phyloP scores from a whole-genome alignment of 768 basidiomycete species.

The Candolleomyces efflorescens region DNA sequence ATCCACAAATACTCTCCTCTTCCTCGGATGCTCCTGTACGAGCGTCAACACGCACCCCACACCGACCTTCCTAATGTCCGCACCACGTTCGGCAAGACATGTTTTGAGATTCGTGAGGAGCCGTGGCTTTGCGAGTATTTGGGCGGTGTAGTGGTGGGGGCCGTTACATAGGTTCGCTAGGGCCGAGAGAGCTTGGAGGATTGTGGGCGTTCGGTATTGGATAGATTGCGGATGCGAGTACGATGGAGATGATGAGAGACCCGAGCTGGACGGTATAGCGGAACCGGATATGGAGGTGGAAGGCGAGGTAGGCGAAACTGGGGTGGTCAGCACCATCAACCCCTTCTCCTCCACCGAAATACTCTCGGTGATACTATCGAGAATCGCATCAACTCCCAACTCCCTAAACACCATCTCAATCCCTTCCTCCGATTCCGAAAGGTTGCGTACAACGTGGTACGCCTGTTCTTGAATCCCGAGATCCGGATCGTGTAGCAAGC shows the following conservation, averaged over 20 bases:
- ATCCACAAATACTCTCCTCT: conserved; percentile 29
- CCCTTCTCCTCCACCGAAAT: neutral
- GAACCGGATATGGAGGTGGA: conserved; percentile 47
- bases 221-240: neutral
- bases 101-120: conserved; percentile 50
- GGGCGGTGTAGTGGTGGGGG: conserved; percentile 40
- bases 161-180: conserved; percentile 72
- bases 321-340: neutral
- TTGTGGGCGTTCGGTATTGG: conserved; percentile 5
- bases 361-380: conserved; percentile 36
- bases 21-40: conserved; percentile 35
- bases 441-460: conserved; percentile 59
- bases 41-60: conserved; percentile 58
- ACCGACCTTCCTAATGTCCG: conserved; percentile 57
- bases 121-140: conserved; percentile 46
- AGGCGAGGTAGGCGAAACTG: conserved; percentile 20
- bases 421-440: conserved; percentile 64
- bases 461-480: conserved; percentile 66
- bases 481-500: conserved; percentile 53
- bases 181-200: conserved; percentile 45
- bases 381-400: conserved; percentile 30
- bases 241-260: conserved; percentile 26
- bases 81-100: conserved; percentile 56
- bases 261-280: too few species aligned
- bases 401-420: conserved; percentile 55